Conservation (phyloP, 306 rosid species). For the Lotus japonicus region DNA sequence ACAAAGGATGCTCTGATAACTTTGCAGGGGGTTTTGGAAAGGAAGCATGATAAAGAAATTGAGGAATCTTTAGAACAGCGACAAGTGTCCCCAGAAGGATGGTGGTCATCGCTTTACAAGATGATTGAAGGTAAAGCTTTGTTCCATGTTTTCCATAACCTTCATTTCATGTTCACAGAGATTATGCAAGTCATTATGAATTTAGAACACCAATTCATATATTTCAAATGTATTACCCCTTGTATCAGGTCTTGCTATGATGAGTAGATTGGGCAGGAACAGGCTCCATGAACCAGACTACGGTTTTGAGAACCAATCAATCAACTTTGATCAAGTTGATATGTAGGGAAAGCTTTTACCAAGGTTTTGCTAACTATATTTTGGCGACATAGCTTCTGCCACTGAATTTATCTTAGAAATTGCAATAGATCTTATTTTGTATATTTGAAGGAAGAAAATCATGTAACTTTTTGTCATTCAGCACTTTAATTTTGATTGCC, state of each 20-base stretch:
- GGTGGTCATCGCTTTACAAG: conserved; percentile 86
- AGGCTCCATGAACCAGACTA: conserved; percentile 53
- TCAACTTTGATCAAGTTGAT: conserved; percentile 58
- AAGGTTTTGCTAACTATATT: conserved; percentile 5
- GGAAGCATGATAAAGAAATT: conserved; percentile 64
- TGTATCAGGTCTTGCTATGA: conserved; percentile 64
- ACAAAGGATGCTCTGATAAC: conserved; percentile 81
- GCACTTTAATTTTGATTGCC: background rate
- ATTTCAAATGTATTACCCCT: background rate
- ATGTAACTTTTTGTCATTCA: background rate
- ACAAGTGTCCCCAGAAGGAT: conserved; percentile 47
- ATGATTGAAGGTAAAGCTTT: conserved; percentile 74
- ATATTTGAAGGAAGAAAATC: conserved; percentile 9
- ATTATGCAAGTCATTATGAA: background rate
- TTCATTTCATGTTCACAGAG: background rate
- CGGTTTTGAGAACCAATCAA: conserved; percentile 43
- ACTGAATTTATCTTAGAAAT: background rate
- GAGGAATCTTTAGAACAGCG: conserved; percentile 43
- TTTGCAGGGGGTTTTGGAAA: conserved; percentile 79
- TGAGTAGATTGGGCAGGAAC: conserved; percentile 69
- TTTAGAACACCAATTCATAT: background rate
- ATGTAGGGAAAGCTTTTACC: conserved; percentile 29
- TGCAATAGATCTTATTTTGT: conserved; percentile 5
- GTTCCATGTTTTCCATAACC: background rate
- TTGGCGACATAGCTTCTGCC: background rate